Evolutionary conservation across 2,329 filamentous ascomycete species (phyloP), one percentile per base, ranked within the genome.

Genomic region (Colletotrichum siamense): DNA sequence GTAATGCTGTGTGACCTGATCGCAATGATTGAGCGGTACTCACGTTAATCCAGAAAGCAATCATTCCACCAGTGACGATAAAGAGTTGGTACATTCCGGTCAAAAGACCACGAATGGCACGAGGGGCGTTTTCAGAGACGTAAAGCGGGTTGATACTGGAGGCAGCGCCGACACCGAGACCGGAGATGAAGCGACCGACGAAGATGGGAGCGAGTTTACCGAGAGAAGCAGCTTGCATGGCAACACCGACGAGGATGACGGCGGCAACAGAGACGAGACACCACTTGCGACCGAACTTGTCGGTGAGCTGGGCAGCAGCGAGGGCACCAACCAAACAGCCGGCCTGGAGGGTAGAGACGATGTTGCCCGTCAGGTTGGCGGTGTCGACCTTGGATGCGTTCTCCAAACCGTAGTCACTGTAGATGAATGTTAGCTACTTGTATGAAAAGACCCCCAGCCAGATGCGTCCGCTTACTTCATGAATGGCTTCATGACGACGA

Each of bases 161-260:
- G n/a, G 86, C 83, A n/a, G 80, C 82, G 70, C 86, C 86, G 69
- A 88, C 86, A 44, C 86, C 86, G n/a, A 87, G 79, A 73, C 86
- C 86, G 85, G 87, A 90, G 84, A 84, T 80, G 74, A 87, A 91
- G 82, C 92, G 89, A 75, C 92, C 92, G 78, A 92, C 87, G 79
- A 93, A 94, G 86, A 94, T 91, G 77, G 87, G 86, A 44, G 88
- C 87, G 49, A 94, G 84, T 76, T 90, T 87, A 22, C 92, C 92
- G 52, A 84, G 87, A 28, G 90, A 89, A 34, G 88, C 88, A 22
- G 91, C 87, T 81, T 94, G 92, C 82, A 94, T 88, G 67, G 94
- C 82, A 49, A 91, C 90, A 32, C 92, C 92, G 36, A 90, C 71
- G 36, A 91, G 87, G 64, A 91, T 91, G 64, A 93, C 81, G 1